Base-by-base conservation (phyloP, 179 eudicot species). In the Silene noctiflora region DNA sequence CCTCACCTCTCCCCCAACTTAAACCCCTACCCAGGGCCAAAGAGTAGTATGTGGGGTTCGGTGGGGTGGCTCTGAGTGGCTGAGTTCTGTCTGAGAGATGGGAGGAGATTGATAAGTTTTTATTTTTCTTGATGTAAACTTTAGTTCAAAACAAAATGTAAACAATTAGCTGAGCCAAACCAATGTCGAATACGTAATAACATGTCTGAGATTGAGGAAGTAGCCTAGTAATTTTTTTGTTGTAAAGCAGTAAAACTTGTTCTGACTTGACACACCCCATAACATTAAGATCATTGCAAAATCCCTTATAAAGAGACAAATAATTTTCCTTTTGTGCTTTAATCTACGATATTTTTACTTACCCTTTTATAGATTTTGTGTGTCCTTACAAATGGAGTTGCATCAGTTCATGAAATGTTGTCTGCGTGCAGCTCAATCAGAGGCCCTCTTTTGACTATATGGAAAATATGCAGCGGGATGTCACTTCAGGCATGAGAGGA, bases 401-500 rank as follows among this genome's bases (percentile, higher is more conserved):
- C 58, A 51, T 29, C 65, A 9, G 20, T 27, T 56, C 31, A 60
- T 68, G 42, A 20, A 75, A 53, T 77, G n/a, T 77, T 77, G 65
- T 46, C 21, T 63, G 17, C 63, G 73, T 75, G 76, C 95, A 93
- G 98, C 89, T 91, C 77, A 88, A 86, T 79, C 81, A 86, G 69
- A 87, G 91, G 82, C 92, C 91, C 70, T 77, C 81, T 56, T 77
- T 61, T 73, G 85, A 89, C 84, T 93, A 92, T 63, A 95, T 93
- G 98, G 93, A 93, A 70, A 85, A 59, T 60, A 74, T 91, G 87
- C 99, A 93, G 79, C 83, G 79, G 44, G 99, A 93, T 76, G 83
- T 93, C 73, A 88, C 87, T 79, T 83, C 87, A 70, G 81, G 86
- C 84, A 95, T 95, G 99, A 87, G 99, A 13, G 91, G 89, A 39